These are phyloP conservation scores for Trichophyton benhamiae DNA, from an alignment of 2,329 filamentous ascomycete genomes.

Conservation along the genomic window DNA sequence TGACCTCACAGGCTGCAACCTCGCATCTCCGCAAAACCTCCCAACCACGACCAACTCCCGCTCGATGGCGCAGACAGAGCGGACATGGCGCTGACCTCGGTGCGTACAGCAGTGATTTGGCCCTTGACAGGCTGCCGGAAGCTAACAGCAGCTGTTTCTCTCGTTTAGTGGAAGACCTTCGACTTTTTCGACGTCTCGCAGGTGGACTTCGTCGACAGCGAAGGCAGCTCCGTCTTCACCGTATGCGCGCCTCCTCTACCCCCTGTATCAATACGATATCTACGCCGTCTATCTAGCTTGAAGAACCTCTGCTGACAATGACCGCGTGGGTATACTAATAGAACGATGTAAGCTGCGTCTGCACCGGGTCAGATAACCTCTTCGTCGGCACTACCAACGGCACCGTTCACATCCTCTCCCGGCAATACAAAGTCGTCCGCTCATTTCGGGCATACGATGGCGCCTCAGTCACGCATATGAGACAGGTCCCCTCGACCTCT, in stretches of 20 bases:
- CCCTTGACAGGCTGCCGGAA: background rate
- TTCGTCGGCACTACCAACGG: constrained; percentile 83
- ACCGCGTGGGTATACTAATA: constrained; percentile 16
- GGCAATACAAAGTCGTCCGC: constrained; percentile 73
- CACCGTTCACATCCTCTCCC: constrained; percentile 72
- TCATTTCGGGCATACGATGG: constrained; percentile 77
- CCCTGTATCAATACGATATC: background rate
- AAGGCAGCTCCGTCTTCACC: constrained; percentile 66
- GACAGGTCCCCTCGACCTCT: constrained; percentile 76
- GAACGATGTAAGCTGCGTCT: constrained; percentile 66
- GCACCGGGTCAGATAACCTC: constrained; percentile 75
- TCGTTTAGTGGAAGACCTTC: constrained; percentile 87
- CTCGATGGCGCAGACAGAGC: constrained; percentile 23
- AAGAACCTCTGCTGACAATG: background rate
- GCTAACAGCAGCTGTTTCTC: background rate
- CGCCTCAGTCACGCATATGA: constrained; percentile 72
- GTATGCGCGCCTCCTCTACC: constrained; percentile 36
- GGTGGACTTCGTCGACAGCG: constrained; percentile 68
- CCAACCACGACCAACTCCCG: background rate
- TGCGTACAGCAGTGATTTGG: constrained; percentile 13
- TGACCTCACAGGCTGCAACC: background rate
- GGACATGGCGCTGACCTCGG: constrained; percentile 35
- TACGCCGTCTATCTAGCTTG: background rate
- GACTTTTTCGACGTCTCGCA: constrained; percentile 96
- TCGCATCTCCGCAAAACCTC: background rate